Conservation (phyloP, 2,329 filamentous ascomycete genomes). For the Colletotrichum gigasporum region DNA sequence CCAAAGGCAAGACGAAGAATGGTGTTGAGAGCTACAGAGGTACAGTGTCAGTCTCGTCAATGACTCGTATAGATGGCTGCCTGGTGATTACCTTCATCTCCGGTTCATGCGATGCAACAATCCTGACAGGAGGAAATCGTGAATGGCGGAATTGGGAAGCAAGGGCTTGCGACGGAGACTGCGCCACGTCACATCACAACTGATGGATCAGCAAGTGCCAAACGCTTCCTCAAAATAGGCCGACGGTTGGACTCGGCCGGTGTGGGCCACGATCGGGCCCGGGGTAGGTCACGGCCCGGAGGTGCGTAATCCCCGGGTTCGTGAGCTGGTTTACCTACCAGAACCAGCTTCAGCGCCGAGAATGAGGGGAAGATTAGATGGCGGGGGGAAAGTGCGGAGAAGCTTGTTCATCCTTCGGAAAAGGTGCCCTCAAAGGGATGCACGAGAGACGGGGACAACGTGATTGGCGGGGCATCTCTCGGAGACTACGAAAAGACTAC, state of each 20-base stretch:
- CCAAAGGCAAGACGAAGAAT: background rate
- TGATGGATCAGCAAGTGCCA: background rate
- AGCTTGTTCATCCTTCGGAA: background rate
- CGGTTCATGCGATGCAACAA: background rate
- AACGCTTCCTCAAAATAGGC: background rate
- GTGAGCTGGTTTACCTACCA: background rate
- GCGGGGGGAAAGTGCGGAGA: slow-evolving; percentile 6
- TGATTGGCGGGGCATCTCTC: background rate
- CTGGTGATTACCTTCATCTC: background rate
- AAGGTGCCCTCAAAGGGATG: background rate
- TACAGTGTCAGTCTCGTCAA: background rate
- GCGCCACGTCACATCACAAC: background rate
- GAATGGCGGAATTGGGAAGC: background rate
- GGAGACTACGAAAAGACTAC: background rate
- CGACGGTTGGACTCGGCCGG: background rate
- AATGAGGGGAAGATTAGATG: background rate
- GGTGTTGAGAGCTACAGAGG: background rate
- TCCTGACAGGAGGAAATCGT: background rate
- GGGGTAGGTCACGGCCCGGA: slow-evolving; percentile 8
- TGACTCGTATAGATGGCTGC: background rate
- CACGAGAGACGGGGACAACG: background rate
- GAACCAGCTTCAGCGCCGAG: background rate
- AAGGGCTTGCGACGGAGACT: background rate
- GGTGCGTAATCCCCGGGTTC: background rate
- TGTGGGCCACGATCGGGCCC: background rate